These are phyloP conservation scores for Pelargonium myrrhifolium DNA, from an alignment of 441 rosid genomes.

Conservation along the genomic window DNA sequence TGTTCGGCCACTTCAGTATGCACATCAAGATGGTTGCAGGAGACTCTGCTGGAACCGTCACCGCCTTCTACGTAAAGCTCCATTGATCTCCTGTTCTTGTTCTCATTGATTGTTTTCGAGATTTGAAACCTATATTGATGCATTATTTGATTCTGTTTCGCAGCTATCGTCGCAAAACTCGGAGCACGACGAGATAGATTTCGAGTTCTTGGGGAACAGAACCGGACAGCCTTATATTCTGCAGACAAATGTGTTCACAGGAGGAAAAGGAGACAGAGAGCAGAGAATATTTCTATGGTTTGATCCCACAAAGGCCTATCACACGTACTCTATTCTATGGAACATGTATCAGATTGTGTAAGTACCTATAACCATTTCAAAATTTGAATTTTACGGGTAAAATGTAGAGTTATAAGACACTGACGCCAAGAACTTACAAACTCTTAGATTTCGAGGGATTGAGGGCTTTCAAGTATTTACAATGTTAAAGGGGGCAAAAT, in stretches of 20 bases:
- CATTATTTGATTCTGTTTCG: constrained; percentile 7
- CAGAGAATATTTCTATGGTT: constrained; percentile 58
- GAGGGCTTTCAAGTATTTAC: no score
- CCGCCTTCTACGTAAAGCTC: constrained; percentile 61
- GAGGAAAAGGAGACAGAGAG: constrained; percentile 52
- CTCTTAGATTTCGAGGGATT: no score
- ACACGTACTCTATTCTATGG: constrained; percentile 51
- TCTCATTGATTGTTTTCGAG: no score
- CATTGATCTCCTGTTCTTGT: not conserved
- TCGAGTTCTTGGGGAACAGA: constrained; percentile 61
- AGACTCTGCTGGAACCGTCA: constrained; percentile 81
- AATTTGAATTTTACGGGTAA: no score
- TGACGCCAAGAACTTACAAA: no score
- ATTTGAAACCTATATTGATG: not conserved
- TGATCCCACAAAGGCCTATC: constrained; percentile 43
- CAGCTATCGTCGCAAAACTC: constrained; percentile 74
- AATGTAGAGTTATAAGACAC: no score
- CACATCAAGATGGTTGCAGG: constrained; percentile 71
- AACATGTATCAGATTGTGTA: constrained; percentile 54
- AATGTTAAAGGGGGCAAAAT: no score
- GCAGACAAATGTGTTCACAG: constrained; percentile 55
- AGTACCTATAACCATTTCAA: constrained; percentile 10
- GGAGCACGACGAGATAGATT: constrained; percentile 65
- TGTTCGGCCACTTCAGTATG: constrained; percentile 82
- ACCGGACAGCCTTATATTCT: constrained; percentile 55